Base-by-base conservation (phyloP, 164 flowering plant species). In the Echeveria elegans region DNA sequence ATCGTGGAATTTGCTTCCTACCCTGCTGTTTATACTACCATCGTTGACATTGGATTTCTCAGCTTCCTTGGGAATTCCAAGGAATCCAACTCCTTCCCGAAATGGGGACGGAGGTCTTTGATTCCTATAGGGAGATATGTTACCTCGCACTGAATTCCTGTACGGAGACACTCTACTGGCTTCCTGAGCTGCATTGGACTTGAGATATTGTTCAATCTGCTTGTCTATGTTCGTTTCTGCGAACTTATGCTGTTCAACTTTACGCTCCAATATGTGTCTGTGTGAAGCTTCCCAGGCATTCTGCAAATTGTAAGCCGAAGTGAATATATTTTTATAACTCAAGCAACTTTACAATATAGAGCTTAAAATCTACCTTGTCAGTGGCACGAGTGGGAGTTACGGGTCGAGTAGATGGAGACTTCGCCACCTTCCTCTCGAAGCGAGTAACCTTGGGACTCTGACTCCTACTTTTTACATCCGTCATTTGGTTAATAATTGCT, bases 61-160 rank as follows among this genome's bases (percentile, higher is more conserved):
- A 41, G 68, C 76, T 58, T 77, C 77, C 65, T 83, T 82, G 28
- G 88, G 87, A 65, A 82, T 40, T 8, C 90, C 88, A 56, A 83
- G 83, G 70, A 82, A 84, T n/a, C 90, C 82, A 14, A 29, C 67
- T 52, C 82, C 86, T 72, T 80, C 85, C 36, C 69, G 82, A 60
- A 83, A 82, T 16, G 86, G 82, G 71, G 92, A 83, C 34, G 67
- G 82, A 34, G 87, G 75, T 11, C 79, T 69, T 69, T 81, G 82
- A 68, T 80, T 88, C 32, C 81, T 74, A 60, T 77, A 86, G 26
- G 89, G 93, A 52, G 93, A 86, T 72, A 82, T 73, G 62, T 71
- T 75, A n/a, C n/a, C n/a, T 64, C 72, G 74, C 16, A 77, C 68
- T 58, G 72, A 71, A 14, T 40, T 78, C 72, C 80, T 72, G 48